Evolutionary conservation across 2,329 filamentous ascomycete genomes (phyloP).

Genomic region (Microcyclospora pomicola): DNA sequence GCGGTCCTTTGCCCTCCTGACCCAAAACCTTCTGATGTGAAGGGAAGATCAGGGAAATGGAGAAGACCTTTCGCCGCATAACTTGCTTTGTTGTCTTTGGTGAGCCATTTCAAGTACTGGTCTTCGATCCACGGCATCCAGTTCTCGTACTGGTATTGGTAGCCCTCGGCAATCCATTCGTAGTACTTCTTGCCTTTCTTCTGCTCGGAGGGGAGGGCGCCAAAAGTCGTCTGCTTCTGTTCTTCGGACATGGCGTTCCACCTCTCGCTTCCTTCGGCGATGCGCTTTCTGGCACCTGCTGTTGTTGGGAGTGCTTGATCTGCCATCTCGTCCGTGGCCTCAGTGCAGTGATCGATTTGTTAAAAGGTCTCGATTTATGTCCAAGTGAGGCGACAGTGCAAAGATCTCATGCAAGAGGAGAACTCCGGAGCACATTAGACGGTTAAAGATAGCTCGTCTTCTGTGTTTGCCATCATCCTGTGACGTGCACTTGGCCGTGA

Average conservation of each 20-base stretch:
- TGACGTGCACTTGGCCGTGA: too few relatives aligned
- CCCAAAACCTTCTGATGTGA: too few relatives aligned
- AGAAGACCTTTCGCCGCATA: constrained; percentile 52
- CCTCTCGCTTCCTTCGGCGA: constrained; percentile 13
- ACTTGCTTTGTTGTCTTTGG: constrained; percentile 62
- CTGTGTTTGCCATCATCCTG: too few relatives aligned
- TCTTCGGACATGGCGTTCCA: constrained; percentile 23
- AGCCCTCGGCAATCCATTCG: constrained; percentile 49
- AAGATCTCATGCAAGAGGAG: too few relatives aligned
- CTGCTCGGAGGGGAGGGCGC: constrained; percentile 17
- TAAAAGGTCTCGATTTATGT: too few relatives aligned
- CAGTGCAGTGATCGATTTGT: too few relatives aligned
- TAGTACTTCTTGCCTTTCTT: constrained; percentile 25
- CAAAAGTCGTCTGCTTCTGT: constrained; percentile 23
- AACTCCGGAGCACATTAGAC: too few relatives aligned
- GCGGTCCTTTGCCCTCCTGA: too few relatives aligned
- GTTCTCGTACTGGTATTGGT: constrained; percentile 58
- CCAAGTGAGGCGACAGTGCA: too few relatives aligned
- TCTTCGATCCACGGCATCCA: constrained; percentile 72
- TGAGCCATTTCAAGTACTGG: constrained; percentile 57
- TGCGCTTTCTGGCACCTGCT: neutral
- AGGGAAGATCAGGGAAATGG: too few relatives aligned
- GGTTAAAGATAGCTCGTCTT: too few relatives aligned
- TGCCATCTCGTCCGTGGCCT: neutral
- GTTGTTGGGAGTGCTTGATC: neutral